Evolutionary conservation across 2,329 filamentous ascomycete genomes (phyloP).

Genomic region (Plectosphaerella sp.): DNA sequence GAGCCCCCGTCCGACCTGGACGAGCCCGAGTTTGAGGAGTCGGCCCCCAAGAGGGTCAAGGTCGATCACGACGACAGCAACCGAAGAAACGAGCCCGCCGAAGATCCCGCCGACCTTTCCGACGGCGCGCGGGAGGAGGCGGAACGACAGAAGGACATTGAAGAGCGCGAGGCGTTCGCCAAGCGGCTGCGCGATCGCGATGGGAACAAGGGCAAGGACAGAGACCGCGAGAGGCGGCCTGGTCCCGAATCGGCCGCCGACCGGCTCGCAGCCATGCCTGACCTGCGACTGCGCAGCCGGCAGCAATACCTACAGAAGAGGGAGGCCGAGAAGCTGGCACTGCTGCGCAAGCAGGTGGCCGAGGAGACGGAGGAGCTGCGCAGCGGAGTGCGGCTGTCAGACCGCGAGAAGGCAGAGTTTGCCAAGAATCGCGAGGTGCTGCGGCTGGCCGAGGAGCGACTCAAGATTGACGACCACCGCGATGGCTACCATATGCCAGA

Average conservation of each 20-base stretch:
- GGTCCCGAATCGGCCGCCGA: slow-evolving; percentile 61
- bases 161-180: slow-evolving; percentile 77
- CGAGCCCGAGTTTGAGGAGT: slow-evolving; percentile 60
- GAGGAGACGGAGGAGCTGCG: slow-evolving; percentile 81
- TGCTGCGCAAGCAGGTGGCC: slow-evolving; percentile 85
- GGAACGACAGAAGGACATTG: slow-evolving; percentile 61
- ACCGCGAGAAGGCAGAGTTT: slow-evolving; percentile 82
- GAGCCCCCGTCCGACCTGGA: slow-evolving; percentile 47
- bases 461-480: slow-evolving; percentile 83
- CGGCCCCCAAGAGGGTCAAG: slow-evolving; percentile 67
- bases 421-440: slow-evolving; percentile 81
- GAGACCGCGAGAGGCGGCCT: slow-evolving; percentile 50
- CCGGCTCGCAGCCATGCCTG: slow-evolving; percentile 68
- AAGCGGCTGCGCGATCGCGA: slow-evolving; percentile 70
- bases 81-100: not conserved
- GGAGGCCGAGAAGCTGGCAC: slow-evolving; percentile 75
- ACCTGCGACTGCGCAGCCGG: slow-evolving; percentile 76
- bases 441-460: slow-evolving; percentile 75
- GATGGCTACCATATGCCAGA: slow-evolving; percentile 93
- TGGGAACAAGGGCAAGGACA: slow-evolving; percentile 63
- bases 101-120: slow-evolving; percentile 41
- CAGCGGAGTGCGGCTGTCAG: slow-evolving; percentile 69
- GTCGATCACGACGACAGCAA: slow-evolving; percentile 50
- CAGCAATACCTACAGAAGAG: slow-evolving; percentile 94
- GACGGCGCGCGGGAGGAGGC: slow-evolving; percentile 55